Percentiles rank a stretch among this genome's conserved stretches.
These are phyloP conservation scores for Sporothrix pseudoabietina DNA, from an alignment of 2,329 filamentous ascomycete genomes.

Conservation along the genomic window DNA sequence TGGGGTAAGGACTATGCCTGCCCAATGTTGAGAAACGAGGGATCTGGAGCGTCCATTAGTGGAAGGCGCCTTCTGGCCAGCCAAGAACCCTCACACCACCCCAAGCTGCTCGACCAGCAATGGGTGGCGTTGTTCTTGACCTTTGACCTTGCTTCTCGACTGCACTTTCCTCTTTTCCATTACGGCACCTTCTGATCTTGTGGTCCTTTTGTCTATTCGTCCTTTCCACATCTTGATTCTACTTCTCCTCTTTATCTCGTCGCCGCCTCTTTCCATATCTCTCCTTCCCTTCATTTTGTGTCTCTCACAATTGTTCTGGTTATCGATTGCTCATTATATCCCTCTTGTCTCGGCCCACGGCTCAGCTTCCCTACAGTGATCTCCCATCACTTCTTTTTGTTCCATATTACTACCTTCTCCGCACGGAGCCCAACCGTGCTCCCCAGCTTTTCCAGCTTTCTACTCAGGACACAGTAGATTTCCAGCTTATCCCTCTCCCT, in stretches of 20 bases:
- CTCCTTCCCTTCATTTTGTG: background rate
- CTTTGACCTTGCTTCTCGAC: background rate
- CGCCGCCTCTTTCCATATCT: background rate
- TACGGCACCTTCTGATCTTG: background rate
- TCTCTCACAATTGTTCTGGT: background rate
- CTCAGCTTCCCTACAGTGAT: background rate
- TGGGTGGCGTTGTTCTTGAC: background rate
- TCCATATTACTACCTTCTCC: constrained; percentile 6
- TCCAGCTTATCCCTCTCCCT: constrained; percentile 2
- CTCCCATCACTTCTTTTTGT: background rate
- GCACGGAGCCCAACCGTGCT: background rate
- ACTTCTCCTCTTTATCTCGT: background rate
- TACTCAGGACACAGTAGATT: too few relatives aligned
- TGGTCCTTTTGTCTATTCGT: background rate
- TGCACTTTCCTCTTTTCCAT: background rate
- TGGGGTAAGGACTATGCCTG: background rate
- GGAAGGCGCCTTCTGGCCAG: constrained; percentile 11
- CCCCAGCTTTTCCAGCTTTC: background rate
- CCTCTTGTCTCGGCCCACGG: background rate
- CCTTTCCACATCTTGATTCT: background rate
- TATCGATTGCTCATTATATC: background rate
- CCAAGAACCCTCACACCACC: constrained; percentile 25
- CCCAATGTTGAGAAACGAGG: background rate
- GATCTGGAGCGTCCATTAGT: background rate
- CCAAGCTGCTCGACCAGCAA: background rate